A percentile compares a stretch with the other conserved stretches of the same genome.
phyloP scores from a whole-genome alignment of 2,329 filamentous ascomycete genomes.

The Trichoderma pleuroti region DNA sequence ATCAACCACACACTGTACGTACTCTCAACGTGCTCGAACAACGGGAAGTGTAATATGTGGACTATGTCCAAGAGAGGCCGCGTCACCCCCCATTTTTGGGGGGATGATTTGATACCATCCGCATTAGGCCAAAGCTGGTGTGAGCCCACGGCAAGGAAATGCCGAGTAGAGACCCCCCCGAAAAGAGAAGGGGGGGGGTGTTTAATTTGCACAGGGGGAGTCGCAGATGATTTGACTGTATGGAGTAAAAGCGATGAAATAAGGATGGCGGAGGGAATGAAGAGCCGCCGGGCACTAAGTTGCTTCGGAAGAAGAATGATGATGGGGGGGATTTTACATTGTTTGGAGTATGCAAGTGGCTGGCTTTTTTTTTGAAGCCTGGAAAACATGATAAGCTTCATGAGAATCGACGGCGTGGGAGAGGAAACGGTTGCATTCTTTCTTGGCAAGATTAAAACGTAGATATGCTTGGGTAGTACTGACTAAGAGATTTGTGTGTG shows the following conservation, averaged over 20 bases:
- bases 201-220: background rate
- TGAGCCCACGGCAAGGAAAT: constrained; percentile 10
- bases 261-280: background rate
- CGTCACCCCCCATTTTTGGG: constrained; percentile 6
- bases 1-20: background rate
- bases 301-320: background rate
- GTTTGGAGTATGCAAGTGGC: background rate
- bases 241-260: background rate
- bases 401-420: background rate
- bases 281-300: background rate
- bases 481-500: background rate
- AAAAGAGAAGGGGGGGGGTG: background rate
- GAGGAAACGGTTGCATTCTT: background rate
- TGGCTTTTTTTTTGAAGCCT: background rate
- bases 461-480: background rate
- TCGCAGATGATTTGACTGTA: background rate
- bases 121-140: background rate
- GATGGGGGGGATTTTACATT: background rate
- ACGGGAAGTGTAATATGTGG: constrained; percentile 4
- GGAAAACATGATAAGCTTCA: background rate
- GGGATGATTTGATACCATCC: constrained; percentile 9
- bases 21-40: background rate
- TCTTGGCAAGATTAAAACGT: background rate
- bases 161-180: background rate
- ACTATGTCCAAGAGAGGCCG: background rate